Evolutionary conservation across 129 eudicot genomes (phyloP).

Genomic region (Artemisia annua): DNA sequence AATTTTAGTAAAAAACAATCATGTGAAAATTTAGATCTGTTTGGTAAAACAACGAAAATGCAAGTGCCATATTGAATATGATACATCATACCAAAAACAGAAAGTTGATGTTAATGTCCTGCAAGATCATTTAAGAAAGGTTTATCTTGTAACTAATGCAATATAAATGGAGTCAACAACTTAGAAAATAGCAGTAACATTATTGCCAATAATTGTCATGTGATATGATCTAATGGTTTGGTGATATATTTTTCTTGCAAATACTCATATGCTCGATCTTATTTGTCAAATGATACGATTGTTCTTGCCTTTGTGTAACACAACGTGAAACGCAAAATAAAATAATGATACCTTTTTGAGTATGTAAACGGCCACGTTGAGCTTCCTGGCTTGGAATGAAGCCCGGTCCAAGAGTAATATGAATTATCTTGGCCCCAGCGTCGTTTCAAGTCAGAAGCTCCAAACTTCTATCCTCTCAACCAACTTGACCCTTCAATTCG

Average conservation of each 20-base stretch:
- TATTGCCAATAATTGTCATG: neutral
- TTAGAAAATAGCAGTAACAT: too few species aligned
- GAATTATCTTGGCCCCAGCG: slow-evolving; percentile 30
- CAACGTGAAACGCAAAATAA: neutral
- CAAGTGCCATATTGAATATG: neutral
- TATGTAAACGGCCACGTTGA: neutral
- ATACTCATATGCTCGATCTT: neutral
- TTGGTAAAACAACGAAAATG: neutral
- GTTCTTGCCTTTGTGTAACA: neutral
- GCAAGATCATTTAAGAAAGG: neutral
- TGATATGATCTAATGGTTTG: too few species aligned
- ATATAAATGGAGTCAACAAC: neutral
- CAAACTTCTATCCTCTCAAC: neutral
- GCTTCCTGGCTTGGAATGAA: slow-evolving; percentile 37
- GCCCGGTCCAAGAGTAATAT: slow-evolving; percentile 35
- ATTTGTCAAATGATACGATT: neutral
- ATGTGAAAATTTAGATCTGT: neutral
- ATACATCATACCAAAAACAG: neutral
- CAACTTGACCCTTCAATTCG: slow-evolving; percentile 6
- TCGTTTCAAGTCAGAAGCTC: slow-evolving; percentile 37
- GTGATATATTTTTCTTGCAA: neutral
- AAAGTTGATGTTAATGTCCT: neutral
- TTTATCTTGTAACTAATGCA: neutral
- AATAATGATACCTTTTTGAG: slow-evolving; percentile 21
- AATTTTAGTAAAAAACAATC: neutral